Conservation (phyloP, 495 filamentous ascomycete species). For the Tetracladium marchalianum region DNA sequence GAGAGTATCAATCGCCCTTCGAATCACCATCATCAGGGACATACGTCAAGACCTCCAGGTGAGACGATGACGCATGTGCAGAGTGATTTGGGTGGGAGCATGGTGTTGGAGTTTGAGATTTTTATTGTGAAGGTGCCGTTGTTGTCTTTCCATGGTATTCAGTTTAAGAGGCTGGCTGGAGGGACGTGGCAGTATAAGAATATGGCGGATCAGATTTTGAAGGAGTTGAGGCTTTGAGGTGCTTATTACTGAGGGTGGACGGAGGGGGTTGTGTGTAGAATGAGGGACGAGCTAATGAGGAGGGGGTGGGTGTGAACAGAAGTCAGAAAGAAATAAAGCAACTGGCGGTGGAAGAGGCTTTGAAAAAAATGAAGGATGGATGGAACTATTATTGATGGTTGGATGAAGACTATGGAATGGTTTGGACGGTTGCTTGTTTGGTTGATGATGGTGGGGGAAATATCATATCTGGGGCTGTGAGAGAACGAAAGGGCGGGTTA, state of each 20-base stretch:
- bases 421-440: too few relatives aligned
- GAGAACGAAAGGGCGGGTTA: too few relatives aligned
- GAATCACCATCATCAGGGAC: conserved; percentile 24
- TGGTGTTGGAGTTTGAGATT: conserved; percentile 87
- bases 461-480: too few relatives aligned
- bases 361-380: too few relatives aligned
- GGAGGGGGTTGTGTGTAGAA: not conserved
- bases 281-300: too few relatives aligned
- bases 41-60: conserved; percentile 45
- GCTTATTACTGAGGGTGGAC: conserved; percentile 9
- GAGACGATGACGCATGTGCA: conserved; percentile 83
- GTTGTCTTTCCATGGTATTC: conserved; percentile 86
- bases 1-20: conserved; percentile 43
- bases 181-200: conserved; percentile 98
- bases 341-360: too few relatives aligned
- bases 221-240: conserved; percentile 66
- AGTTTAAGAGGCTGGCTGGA: conserved; percentile 95
- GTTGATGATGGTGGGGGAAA: too few relatives aligned
- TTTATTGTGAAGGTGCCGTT: conserved; percentile 96
- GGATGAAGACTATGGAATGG: too few relatives aligned
- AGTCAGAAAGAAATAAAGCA: too few relatives aligned
- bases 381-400: too few relatives aligned
- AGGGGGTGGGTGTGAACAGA: too few relatives aligned
- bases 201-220: conserved; percentile 90
- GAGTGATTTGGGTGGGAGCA: conserved; percentile 68